Percentiles rank a stretch among this genome's conserved stretches.
Evolutionary conservation across 1,284 basidiomycete species (phyloP).

Genomic region (Ceratorhiza oryzae-sativae): DNA sequence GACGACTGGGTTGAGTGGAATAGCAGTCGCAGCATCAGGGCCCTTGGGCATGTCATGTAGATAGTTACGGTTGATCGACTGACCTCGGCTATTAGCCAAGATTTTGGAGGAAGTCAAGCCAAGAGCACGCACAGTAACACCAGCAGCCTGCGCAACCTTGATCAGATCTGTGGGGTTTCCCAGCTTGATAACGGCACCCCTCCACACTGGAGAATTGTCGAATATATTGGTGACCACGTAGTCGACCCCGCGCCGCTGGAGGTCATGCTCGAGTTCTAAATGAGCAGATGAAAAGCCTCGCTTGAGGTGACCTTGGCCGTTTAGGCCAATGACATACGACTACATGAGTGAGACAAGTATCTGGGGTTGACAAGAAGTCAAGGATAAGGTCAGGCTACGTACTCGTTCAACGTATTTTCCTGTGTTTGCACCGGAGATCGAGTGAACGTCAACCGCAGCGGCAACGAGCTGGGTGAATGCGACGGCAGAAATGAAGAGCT

Average conservation of each 20-base stretch:
- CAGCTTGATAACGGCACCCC: constrained; percentile 12
- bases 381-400: neutral
- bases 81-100: too few species aligned
- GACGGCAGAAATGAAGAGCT: constrained; percentile 7
- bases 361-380: neutral
- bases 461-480: constrained; percentile 11
- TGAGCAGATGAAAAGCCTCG: neutral
- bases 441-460: constrained; percentile 34
- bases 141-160: neutral
- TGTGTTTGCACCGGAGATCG: constrained; percentile 19
- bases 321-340: constrained; percentile 29
- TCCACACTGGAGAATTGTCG: neutral
- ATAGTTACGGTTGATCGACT: too few species aligned
- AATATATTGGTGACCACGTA: constrained; percentile 31
- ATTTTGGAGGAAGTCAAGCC: too few species aligned
- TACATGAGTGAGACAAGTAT: neutral
- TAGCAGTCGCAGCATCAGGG: too few species aligned
- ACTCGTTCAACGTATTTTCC: constrained; percentile 14
- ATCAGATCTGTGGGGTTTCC: neutral
- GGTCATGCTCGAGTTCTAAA: constrained; percentile 7
- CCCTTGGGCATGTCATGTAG: neutral
- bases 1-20: neutral
- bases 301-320: neutral
- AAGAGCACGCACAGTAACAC: neutral
- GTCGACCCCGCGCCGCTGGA: constrained; percentile 8